phyloP scores from a whole-genome alignment of 2,329 filamentous ascomycete species.

The Cryphonectria carpinicola region DNA sequence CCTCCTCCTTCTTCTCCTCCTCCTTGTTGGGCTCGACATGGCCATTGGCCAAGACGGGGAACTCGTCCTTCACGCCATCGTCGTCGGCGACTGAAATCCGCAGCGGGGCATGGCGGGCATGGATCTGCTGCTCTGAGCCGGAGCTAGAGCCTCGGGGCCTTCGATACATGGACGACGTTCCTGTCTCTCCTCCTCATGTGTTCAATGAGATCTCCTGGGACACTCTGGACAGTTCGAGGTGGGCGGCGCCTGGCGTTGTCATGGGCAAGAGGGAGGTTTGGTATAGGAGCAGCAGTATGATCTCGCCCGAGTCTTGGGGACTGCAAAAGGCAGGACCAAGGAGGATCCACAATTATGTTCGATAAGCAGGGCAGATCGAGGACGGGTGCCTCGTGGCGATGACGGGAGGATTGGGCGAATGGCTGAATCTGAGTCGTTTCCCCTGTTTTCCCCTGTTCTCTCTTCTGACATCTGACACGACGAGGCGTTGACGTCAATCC shows the following conservation, averaged over 20 bases:
- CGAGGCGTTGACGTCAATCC: background rate
- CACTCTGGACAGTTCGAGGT: background rate
- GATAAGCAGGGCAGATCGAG: constrained; percentile 1
- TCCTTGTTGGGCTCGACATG: constrained; percentile 13
- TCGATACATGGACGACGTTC: constrained; percentile 34
- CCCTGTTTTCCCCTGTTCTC: background rate
- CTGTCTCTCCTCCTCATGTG: constrained; percentile 22
- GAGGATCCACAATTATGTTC: constrained; percentile 4
- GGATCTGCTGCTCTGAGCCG: constrained; percentile 35
- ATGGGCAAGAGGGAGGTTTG: background rate
- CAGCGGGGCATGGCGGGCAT: constrained; percentile 20
- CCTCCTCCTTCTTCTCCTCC: constrained; percentile 35
- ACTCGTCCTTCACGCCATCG: constrained; percentile 42
- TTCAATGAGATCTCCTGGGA: constrained; percentile 3
- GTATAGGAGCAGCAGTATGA: background rate
- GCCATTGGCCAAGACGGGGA: constrained; percentile 17
- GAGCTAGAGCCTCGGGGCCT: constrained; percentile 35
- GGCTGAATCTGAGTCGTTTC: no score
- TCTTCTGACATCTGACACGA: background rate
- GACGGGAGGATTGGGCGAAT: background rate
- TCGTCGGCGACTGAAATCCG: constrained; percentile 17
- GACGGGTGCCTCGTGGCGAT: background rate
- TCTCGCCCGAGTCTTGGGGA: background rate
- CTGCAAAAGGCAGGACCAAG: background rate
- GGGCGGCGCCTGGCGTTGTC: background rate